Base-by-base conservation (phyloP, 768 basidiomycete genomes). In the Panaeolus cyanescens region DNA sequence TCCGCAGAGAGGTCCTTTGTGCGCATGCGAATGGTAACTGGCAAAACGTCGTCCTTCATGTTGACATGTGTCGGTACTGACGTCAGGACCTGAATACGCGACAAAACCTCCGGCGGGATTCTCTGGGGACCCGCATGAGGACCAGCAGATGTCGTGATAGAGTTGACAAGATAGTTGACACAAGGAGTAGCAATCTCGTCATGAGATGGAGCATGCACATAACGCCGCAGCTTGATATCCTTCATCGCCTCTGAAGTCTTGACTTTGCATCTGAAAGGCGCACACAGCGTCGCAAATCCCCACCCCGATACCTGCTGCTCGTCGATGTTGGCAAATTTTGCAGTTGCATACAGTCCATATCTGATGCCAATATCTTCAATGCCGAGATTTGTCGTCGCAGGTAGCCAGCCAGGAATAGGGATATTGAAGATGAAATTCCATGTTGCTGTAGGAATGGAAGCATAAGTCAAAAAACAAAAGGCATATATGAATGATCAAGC, bases 361-460 rank as follows among this genome's bases (percentile, higher is more conserved):
- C 80, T 82, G 5, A 85, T 84, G 20, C 90, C 90, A 32, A 82
- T 68, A 12, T 79, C 79, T 19, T 81, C 79, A 15, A 80, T 71
- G 25, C 87, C 85, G 60, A 85, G 81, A 3, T 56, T 67, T 25
- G 85, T 77, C 15, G 85, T 81, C 1, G 81, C 79, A 7, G 95
- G 95, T 2, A 97, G 80, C 95, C 95, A 96, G 17, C 94, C 95
- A 4, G 95, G 94, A n/a, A 96, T 76, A 15, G 85, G 82, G 3
- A 97, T 75, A 71, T 94, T 88, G 72, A 96, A 96, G 17, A 88
- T 78, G 59, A 94, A 78, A 65, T 90, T 87, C 89, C 93, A 93
- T 32, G 73, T 73, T 66, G 77, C 83, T 84, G 30, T 7, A 62
- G 30, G 55, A 55, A 60, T 19, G 37, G 50, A 42, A n/a, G 33